A percentile compares a stretch with the other conserved stretches of the same genome.
phyloP scores from a whole-genome alignment of 2,329 filamentous ascomycete genomes.

The Aspergillus vadensis region DNA sequence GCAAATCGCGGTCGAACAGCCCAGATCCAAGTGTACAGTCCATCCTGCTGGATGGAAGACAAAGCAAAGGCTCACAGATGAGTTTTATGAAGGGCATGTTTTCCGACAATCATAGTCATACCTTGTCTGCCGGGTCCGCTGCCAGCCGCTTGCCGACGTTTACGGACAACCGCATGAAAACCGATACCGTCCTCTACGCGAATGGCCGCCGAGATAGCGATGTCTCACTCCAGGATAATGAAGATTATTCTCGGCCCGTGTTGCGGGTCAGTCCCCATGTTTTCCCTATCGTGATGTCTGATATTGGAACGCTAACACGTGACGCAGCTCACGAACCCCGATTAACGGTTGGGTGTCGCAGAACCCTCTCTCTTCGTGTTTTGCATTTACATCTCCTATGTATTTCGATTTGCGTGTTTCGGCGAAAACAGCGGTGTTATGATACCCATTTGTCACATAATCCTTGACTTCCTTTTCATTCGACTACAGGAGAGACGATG shows the following conservation, averaged over 20 bases:
- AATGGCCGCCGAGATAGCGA: constrained; percentile 47
- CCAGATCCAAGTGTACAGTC: constrained; percentile 35
- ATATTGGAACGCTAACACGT: constrained; percentile 19
- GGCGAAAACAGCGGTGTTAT: constrained; percentile 40
- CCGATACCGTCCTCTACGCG: constrained; percentile 43
- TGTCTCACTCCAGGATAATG: constrained; percentile 50
- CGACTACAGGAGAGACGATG: constrained; percentile 11
- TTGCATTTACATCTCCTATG: constrained; percentile 21
- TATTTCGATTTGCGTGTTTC: constrained; percentile 32
- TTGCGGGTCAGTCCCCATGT: constrained; percentile 39
- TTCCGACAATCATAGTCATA: constrained; percentile 31
- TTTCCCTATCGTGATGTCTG: neutral
- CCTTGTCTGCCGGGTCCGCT: constrained; percentile 25
- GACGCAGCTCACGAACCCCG: constrained; percentile 38
- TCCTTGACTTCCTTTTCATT: constrained; percentile 27
- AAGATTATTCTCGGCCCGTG: constrained; percentile 51
- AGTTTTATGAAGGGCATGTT: constrained; percentile 38
- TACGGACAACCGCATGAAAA: constrained; percentile 50
- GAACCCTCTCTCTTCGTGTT: constrained; percentile 18
- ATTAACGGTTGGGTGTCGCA: constrained; percentile 25
- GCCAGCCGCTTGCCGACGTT: constrained; percentile 35
- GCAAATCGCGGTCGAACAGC: constrained; percentile 35
- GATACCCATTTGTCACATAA: constrained; percentile 42
- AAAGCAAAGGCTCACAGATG: constrained; percentile 40
- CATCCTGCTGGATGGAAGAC: constrained; percentile 32